Conservation (phyloP, 306 rosid species). For the Vigna radiata region DNA sequence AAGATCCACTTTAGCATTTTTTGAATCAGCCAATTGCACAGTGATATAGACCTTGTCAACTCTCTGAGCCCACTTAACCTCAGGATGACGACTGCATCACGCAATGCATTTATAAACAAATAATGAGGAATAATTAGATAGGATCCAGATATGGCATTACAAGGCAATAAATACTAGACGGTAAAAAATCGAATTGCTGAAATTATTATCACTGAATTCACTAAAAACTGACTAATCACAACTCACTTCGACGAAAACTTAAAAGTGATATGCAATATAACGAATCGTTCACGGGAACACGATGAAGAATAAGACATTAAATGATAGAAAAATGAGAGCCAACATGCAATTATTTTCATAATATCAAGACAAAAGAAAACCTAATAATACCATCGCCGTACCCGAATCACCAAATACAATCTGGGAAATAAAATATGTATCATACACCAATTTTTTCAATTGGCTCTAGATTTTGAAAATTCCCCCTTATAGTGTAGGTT, state of each 20-base stretch:
- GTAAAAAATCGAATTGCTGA: background rate
- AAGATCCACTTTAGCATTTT: constrained; percentile 83
- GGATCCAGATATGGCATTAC: background rate
- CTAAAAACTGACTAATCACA: background rate
- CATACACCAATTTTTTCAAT: background rate
- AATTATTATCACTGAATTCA: background rate
- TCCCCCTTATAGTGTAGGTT: background rate
- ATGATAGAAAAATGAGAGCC: background rate
- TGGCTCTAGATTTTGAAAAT: background rate
- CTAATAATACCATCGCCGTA: background rate
- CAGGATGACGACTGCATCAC: constrained; percentile 88
- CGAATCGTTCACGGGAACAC: no score
- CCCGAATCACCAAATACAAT: background rate
- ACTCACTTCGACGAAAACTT: background rate
- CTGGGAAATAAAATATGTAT: background rate
- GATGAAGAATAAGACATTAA: background rate
- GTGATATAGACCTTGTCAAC: constrained; percentile 86
- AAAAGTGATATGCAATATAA: background rate
- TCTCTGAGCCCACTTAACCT: constrained; percentile 99
- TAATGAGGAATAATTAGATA: background rate
- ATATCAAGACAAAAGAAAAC: background rate
- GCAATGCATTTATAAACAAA: background rate
- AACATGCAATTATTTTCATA: background rate
- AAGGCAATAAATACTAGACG: background rate
- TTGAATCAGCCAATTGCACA: constrained; percentile 82